These are phyloP conservation scores for Pythium vanterpoolii DNA, from an alignment of 352 stramenopile species.

Conservation along the genomic window DNA sequence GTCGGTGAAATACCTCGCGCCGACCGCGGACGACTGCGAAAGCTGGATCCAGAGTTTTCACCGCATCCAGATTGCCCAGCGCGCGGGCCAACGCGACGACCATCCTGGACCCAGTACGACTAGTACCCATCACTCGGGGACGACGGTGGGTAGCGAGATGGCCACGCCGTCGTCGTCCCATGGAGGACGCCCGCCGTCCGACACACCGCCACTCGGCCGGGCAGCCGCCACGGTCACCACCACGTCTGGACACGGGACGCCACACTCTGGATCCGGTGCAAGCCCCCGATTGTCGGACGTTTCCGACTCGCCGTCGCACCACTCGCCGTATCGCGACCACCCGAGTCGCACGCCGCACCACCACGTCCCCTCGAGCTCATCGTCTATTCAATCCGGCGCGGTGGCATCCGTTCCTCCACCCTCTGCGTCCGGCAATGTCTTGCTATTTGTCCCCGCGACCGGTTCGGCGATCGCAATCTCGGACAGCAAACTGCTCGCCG, in stretches of 20 bases:
- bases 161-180: background rate
- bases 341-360: background rate
- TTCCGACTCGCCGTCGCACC: slow-evolving; percentile 17
- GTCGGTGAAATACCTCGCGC: slow-evolving; percentile 39
- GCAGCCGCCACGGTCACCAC: background rate
- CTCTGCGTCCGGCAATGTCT: slow-evolving; percentile 44
- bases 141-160: background rate
- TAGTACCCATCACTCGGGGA: background rate
- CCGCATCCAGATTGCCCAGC: slow-evolving; percentile 45
- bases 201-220: background rate
- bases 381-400: slow-evolving; percentile 27
- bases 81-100: background rate
- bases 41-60: slow-evolving; percentile 56
- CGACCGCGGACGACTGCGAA: slow-evolving; percentile 37
- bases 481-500: slow-evolving; percentile 51
- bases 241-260: background rate
- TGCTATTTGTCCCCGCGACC: slow-evolving; percentile 67
- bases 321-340: slow-evolving; percentile 3
- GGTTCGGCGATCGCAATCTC: slow-evolving; percentile 67
- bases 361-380: background rate
- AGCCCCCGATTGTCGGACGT: slow-evolving; percentile 17
- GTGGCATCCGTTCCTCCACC: slow-evolving; percentile 29
- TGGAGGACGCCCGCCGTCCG: background rate
- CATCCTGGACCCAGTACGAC: background rate
- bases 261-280: background rate